Evolutionary conservation across 306 rosid genomes (phyloP).

Genomic region (Corylus heterophylla): DNA sequence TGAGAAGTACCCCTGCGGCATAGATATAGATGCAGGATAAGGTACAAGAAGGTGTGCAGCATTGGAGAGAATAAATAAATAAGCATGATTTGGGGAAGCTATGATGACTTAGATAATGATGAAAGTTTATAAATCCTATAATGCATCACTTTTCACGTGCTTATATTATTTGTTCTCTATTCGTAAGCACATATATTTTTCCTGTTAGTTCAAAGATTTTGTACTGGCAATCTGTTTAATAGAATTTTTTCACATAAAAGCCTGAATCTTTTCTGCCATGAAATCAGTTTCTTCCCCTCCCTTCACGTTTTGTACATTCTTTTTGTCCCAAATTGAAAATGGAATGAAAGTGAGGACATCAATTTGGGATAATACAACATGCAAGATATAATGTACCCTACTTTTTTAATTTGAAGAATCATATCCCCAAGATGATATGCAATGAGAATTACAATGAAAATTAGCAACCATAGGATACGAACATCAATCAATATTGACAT

Average conservation of each 20-base stretch:
- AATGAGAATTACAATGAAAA: conserved; percentile 5
- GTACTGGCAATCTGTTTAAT: neutral
- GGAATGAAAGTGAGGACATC: neutral
- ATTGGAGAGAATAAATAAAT: neutral
- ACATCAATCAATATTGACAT: neutral
- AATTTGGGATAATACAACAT: neutral
- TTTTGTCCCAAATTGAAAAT: neutral
- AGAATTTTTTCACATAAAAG: neutral
- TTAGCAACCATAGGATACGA: neutral
- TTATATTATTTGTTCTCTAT: neutral
- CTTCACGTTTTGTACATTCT: neutral
- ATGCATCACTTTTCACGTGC: neutral
- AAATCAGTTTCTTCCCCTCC: neutral
- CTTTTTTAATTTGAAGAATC: neutral
- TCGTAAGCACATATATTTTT: neutral
- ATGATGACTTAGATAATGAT: too few species aligned
- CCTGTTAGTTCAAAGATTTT: neutral
- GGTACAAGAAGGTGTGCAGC: neutral
- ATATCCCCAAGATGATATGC: neutral
- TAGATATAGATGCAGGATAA: neutral
- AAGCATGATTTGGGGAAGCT: neutral
- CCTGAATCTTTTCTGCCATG: neutral
- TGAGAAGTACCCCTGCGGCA: neutral
- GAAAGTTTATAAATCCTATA: neutral
- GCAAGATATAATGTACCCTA: conserved; percentile 2